Evolutionary conservation across 2,329 filamentous ascomycete species (phyloP), one percentile per base, ranked within the genome.

Genomic region (Fusarium oligoseptatum): DNA sequence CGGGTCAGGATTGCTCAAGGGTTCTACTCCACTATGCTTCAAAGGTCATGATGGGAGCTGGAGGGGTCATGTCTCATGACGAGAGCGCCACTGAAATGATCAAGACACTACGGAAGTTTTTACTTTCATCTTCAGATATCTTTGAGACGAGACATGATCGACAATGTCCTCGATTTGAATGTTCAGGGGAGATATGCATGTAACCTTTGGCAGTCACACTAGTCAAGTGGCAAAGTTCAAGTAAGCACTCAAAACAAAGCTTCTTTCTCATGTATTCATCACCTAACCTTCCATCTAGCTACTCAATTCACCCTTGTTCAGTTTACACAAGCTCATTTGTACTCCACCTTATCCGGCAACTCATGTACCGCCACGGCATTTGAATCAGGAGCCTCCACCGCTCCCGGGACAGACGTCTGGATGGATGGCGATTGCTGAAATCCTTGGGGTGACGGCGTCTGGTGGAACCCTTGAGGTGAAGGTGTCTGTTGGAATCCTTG

Each of bases 341-440:
- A 27, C 34, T 43, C n/a, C 3, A 22, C 29, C 32, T 36, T 70
- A 14, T 60, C 45, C 52, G 29, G n/a, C 39, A 74, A 57, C 57
- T 74, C 72, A 10, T 70, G 62, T 10, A 74, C 52, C 12, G 71
- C 64, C 1, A 48, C 57, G 14, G 50, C 41, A 37, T 39, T 66
- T 6, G 50, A 52, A 41, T 62, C 69, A 1, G 71, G 71, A 27
- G 72, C 71, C 36, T 74, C 72, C 14, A 63, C 64, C 6, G 63
- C 17, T 6, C 41, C 20, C 2, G 37, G 64, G 11, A 58, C 55
- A 17, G 56, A 36, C 10, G 52, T 50, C 17, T 58, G 37, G 20
- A 48, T 39, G 9, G 71, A 71, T 1, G 70, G 60, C 0, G 55
- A 37, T 17, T 64, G 60, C 27, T 74, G 73, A 58, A 67, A 74